Conservation (phyloP, 1,139 yeast genomes). For the Entelexis paramagnoliae region DNA sequence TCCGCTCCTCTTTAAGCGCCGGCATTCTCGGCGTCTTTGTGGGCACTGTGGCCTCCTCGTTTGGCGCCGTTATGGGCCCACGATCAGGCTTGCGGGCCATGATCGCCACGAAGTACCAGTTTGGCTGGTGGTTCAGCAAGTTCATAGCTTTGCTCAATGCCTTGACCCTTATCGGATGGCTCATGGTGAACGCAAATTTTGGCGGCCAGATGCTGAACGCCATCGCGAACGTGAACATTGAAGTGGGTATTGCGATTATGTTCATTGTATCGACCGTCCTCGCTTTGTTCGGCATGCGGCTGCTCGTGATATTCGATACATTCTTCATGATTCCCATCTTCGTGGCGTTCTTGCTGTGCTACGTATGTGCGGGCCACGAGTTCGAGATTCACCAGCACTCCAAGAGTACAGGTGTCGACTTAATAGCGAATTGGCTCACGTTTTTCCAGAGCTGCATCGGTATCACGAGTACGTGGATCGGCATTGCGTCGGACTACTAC, state of each 20-base stretch:
- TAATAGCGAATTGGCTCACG: conserved; percentile 57
- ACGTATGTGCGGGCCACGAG: conserved; percentile 46
- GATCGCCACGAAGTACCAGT: conserved; percentile 68
- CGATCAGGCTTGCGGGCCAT: conserved; percentile 78
- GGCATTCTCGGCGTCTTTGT: conserved; percentile 54
- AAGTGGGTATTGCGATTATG: conserved; percentile 64
- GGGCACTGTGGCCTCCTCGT: conserved; percentile 70
- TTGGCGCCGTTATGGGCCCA: conserved; percentile 78
- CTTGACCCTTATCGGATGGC: conserved; percentile 77
- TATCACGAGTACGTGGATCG: conserved; percentile 85
- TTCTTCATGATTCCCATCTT: conserved; percentile 60
- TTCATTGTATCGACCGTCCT: conserved; percentile 53
- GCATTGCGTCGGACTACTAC: conserved; percentile 63
- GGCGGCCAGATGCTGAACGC: conserved; percentile 74
- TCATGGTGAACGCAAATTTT: conserved; percentile 70
- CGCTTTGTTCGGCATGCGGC: conserved; percentile 67
- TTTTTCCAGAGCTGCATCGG: conserved; percentile 69
- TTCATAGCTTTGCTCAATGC: conserved; percentile 58
- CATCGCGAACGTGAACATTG: conserved; percentile 55
- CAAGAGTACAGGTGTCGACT: conserved; percentile 33
- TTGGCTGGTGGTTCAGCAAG: conserved; percentile 78
- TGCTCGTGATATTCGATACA: conserved; percentile 58
- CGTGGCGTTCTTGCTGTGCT: conserved; percentile 56
- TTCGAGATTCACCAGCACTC: conserved; percentile 38
- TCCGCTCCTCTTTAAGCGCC: conserved; percentile 48